These are phyloP conservation scores for Xanthoconium stramineum DNA, from an alignment of 768 basidiomycete genomes.

Conservation along the genomic window DNA sequence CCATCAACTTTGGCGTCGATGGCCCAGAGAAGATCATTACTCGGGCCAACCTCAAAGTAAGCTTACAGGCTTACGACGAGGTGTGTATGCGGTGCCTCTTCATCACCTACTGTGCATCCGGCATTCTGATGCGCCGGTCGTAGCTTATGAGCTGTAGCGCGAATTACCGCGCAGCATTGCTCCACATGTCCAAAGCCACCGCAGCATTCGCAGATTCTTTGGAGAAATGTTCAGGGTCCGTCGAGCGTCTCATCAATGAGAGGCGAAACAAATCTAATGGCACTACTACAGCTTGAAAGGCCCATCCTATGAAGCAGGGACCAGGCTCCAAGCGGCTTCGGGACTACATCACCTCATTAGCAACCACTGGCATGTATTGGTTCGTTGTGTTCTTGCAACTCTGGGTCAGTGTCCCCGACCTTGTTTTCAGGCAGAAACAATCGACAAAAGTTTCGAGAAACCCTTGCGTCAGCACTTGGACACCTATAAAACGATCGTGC, in stretches of 20 bases:
- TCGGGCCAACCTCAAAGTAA: slow-evolving; percentile 70
- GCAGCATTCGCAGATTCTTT: slow-evolving; percentile 85
- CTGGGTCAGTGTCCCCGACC: slow-evolving; percentile 2
- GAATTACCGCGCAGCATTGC: slow-evolving; percentile 75
- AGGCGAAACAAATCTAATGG: not conserved
- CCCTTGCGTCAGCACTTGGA: slow-evolving; percentile 85
- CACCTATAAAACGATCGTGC: slow-evolving; percentile 68
- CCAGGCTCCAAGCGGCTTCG: slow-evolving; percentile 78
- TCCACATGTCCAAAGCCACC: slow-evolving; percentile 79
- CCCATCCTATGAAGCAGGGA: slow-evolving; percentile 75
- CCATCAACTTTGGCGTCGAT: slow-evolving; percentile 69
- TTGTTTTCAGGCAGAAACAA: slow-evolving; percentile 63
- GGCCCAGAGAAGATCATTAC: slow-evolving; percentile 84
- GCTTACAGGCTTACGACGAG: slow-evolving; percentile 77
- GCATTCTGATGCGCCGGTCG: slow-evolving; percentile 19
- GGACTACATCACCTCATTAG: slow-evolving; percentile 90
- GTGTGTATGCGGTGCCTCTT: slow-evolving; percentile 40
- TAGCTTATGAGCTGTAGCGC: slow-evolving; percentile 77
- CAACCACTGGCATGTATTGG: slow-evolving; percentile 91
- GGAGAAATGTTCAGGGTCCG: slow-evolving; percentile 79
- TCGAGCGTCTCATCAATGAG: slow-evolving; percentile 2
- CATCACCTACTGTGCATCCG: not conserved
- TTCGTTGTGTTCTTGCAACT: slow-evolving; percentile 36
- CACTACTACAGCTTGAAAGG: slow-evolving; percentile 60
- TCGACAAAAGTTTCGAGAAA: slow-evolving; percentile 86